Evolutionary conservation across 768 basidiomycete genomes (phyloP), one percentile per base, ranked within the genome.

Genomic region (Lactifluus hygrophoroides): DNA sequence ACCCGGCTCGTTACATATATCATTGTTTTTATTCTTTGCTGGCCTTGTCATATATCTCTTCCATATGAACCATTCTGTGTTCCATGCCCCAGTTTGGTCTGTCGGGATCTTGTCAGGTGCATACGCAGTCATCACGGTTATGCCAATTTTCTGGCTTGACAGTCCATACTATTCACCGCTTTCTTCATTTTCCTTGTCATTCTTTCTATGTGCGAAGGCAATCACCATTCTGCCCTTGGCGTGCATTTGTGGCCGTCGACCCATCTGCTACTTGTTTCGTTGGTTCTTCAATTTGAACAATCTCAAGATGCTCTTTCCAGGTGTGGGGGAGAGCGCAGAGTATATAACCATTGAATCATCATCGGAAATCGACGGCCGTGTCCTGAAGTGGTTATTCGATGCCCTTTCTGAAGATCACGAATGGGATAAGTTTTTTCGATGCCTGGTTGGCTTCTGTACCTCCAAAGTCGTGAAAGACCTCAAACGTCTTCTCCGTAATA

Each of bases 111-210:
- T 10, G 5, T 5, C 5, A 32, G 32, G 5, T 5, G 32, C 32
- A 32, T 32, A 32, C 32, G 32, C 32, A 32, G 5, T 32, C 32
- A 32, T 32, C 32, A 32, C 32, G 32, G 32, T 32, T 10, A 32
- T 32, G 32, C 32, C 32, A 32, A 32, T 32, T 32, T 32, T 32
- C 10, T 32, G 32, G 16, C n/a, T n/a, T n/a, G 9, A 38, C 2
- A 23, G 44, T 28, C 51, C 40, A 1, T 53, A 53, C 8, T 43
- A 43, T 14, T 17, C 51, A 5, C 51, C 51, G 2, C 51, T 53
- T 30, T 43, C 51, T 19, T 3, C 25, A 14, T 7, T 40, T 10
- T 5, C 32, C 32, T 32, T 7, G 38, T 49, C 2, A 10, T 5
- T 49, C 7, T 49, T 32, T n/a, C n/a, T n/a, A n/a, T 32, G 5